Base-by-base conservation (phyloP, 148 eudicot species). In the Pharnaceum exiguum region DNA sequence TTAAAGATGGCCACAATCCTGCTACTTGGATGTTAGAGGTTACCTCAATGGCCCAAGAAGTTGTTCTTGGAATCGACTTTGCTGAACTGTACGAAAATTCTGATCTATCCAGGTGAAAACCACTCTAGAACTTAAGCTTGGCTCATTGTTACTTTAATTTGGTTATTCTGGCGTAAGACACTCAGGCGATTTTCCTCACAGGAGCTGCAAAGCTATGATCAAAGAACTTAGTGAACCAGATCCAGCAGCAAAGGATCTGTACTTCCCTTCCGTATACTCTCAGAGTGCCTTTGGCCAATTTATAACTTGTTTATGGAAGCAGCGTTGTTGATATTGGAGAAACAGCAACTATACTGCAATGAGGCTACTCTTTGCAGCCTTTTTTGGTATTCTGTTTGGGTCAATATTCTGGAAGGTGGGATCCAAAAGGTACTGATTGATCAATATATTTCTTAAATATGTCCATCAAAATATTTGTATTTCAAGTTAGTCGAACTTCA, bases 21-120 rank as follows among this genome's bases (percentile, higher is more conserved):
- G 97, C 97, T 47, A 87, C 86, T 55, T 90, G 95, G 97, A 90
- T 90, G 97, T 95, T 90, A 59, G 97, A 90, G 73, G 75, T 90
- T 55, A 90, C 83, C 66, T 84, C 80, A 29, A 83, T 91, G 52
- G 86, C 80, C 19, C 65, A 73, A 46, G 97, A 90, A 78, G 85
- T 68, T 54, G 80, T 63, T 59, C 71, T 90, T 52, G 77, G 82
- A 30, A 59, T 58, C 33, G 91, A 87, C 72, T 90, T 90, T 67
- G 86, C 95, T 0, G 67, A 69, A 64, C 72, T 84, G 19, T 87
- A 80, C 71, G 52, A 21, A 69, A 74, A 76, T 35, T 90, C 97
- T 46, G 54, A 71, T 33, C 95, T 84, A 66, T 90, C 55, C 55
- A 76, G 86, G 96, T 89, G 59, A 71, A n/a, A n/a, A n/a, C n/a